Evolutionary conservation across 345 rosid genomes (phyloP).

Genomic region (Syzygium grande): DNA sequence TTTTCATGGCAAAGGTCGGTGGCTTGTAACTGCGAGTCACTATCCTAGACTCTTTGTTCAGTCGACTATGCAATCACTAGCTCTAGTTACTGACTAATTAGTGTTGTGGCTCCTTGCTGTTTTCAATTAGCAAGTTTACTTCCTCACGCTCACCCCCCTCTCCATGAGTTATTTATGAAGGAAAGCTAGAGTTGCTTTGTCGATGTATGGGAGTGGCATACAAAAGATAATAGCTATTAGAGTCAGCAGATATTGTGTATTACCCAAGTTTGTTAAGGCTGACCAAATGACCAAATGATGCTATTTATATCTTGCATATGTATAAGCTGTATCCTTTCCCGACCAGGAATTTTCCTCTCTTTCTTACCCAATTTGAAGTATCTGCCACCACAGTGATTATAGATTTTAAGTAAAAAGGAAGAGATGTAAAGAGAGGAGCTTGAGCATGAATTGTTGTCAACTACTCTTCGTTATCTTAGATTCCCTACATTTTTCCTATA

Average conservation of each 20-base stretch:
- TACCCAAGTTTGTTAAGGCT: background rate
- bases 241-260: background rate
- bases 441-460: background rate
- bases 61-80: background rate
- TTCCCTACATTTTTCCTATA: background rate
- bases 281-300: background rate
- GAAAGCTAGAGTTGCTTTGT: background rate
- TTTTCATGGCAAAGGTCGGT: background rate
- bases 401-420: background rate
- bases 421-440: background rate
- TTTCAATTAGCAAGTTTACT: background rate
- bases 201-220: background rate
- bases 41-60: background rate
- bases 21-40: background rate
- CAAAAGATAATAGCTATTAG: background rate
- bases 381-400: background rate
- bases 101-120: background rate
- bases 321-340: background rate
- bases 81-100: background rate
- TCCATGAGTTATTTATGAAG: background rate
- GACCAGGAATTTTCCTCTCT: background rate
- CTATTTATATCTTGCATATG: background rate
- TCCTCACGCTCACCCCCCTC: background rate
- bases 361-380: background rate
- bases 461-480: background rate